A percentile compares a stretch with the other conserved stretches of the same genome.
Evolutionary conservation across 257 asterid species (phyloP).

Genomic region (Euphrasia confusa): DNA sequence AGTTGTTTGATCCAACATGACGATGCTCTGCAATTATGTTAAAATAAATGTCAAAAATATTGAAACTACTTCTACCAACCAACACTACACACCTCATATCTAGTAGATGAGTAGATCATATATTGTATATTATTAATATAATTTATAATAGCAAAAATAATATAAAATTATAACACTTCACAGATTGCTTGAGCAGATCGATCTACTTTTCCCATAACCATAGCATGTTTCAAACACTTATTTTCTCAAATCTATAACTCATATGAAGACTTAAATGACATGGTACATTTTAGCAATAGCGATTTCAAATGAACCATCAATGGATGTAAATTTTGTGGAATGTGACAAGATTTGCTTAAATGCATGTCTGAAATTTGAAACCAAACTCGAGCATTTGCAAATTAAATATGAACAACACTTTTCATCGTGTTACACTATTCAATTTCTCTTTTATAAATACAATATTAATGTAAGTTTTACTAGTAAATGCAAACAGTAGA

Average conservation of each 20-base stretch:
- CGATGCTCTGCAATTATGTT: constrained; percentile 84
- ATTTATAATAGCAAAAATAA: neutral
- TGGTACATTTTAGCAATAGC: neutral
- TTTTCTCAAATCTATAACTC: neutral
- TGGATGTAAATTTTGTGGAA: neutral
- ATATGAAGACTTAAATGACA: neutral
- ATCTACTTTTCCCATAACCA: neutral
- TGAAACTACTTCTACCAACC: constrained; percentile 15
- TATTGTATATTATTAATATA: neutral
- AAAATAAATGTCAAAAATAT: constrained; percentile 25
- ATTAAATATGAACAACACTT: neutral
- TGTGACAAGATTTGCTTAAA: neutral
- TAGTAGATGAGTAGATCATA: neutral
- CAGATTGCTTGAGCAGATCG: neutral
- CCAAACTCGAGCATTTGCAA: neutral
- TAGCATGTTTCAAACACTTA: neutral
- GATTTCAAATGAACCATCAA: constrained; percentile 1
- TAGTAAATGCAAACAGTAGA: neutral
- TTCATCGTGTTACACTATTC: neutral
- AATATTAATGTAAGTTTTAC: neutral
- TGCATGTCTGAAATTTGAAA: constrained; percentile 3
- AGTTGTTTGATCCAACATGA: constrained; percentile 97
- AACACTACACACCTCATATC: neutral
- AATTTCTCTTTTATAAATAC: constrained; percentile 5
- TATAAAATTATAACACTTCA: neutral